A percentile compares a stretch with the other conserved stretches of the same genome.
Conservation (phyloP, 345 rosid species). For the Anacardium occidentale region DNA sequence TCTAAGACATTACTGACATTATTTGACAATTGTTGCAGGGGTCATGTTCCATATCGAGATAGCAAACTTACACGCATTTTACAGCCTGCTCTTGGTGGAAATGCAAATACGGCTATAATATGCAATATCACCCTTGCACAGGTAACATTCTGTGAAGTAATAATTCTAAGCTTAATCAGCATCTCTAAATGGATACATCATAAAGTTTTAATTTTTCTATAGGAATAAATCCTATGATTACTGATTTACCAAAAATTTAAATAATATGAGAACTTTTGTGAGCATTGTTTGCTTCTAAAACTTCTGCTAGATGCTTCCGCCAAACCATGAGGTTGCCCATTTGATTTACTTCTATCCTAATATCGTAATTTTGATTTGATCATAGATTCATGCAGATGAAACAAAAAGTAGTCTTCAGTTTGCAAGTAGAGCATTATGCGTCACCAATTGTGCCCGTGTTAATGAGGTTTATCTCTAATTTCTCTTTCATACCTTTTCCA, state of each 20-base stretch:
- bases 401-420: slow-evolving; percentile 95
- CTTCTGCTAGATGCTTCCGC: background rate
- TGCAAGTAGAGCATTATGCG: slow-evolving; percentile 92
- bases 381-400: slow-evolving; percentile 90
- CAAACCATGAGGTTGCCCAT: slow-evolving; percentile 4
- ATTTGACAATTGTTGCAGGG: slow-evolving; percentile 45
- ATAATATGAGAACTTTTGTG: background rate
- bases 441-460: slow-evolving; percentile 88
- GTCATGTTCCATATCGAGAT: slow-evolving; percentile 97
- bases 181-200: background rate
- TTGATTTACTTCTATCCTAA: slow-evolving; percentile 8
- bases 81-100: slow-evolving; percentile 98
- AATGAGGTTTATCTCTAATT: slow-evolving; percentile 65
- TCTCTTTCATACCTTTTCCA: slow-evolving; percentile 5
- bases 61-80: slow-evolving; percentile 96
- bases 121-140: slow-evolving; percentile 97
- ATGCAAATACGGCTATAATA: slow-evolving; percentile 96
- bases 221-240: background rate
- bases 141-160: slow-evolving; percentile 40
- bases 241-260: background rate
- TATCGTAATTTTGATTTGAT: slow-evolving; percentile 25
- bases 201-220: background rate
- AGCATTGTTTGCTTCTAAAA: background rate
- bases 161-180: background rate
- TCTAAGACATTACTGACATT: background rate